Evolutionary conservation across 139 green algal genomes (phyloP).

Genomic region (Chloropicon primus): DNA sequence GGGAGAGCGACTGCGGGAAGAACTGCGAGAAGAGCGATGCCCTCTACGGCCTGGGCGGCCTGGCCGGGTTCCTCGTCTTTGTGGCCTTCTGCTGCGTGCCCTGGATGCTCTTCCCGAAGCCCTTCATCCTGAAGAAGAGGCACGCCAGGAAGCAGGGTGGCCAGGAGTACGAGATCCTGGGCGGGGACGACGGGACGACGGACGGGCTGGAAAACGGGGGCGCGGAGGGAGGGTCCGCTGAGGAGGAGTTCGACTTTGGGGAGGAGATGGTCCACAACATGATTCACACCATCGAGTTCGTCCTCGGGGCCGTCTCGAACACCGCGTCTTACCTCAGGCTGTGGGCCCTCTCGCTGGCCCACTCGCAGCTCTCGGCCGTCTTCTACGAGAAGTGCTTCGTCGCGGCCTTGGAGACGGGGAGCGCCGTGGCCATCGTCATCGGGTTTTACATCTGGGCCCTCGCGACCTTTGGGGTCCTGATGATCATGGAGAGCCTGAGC

Average conservation of each 20-base stretch:
- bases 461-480: constrained; percentile 89
- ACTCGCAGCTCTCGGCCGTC: constrained; percentile 83
- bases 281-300: constrained; percentile 99
- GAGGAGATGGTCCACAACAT: constrained; percentile 85
- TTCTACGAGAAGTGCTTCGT: constrained; percentile 90
- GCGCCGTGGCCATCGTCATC: constrained; percentile 23
- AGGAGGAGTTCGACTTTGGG: constrained; percentile 79
- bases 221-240: constrained; percentile 27
- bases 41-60: constrained; percentile 30
- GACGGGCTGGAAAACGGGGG: neutral
- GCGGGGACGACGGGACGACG: constrained; percentile 8
- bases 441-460: constrained; percentile 80
- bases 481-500: constrained; percentile 94
- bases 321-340: constrained; percentile 96
- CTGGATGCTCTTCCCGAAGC: constrained; percentile 95
- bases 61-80: constrained; percentile 77
- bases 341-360: constrained; percentile 90
- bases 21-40: neutral
- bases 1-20: constrained; percentile 37
- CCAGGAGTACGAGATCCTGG: constrained; percentile 18
- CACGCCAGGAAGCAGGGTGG: constrained; percentile 31
- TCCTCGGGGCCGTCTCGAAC: constrained; percentile 96
- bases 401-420: constrained; percentile 33
- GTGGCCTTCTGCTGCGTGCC: constrained; percentile 68
- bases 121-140: constrained; percentile 78